phyloP scores from a whole-genome alignment of 805 yeast genomes.

The Tetrapisispora pingtungensis region DNA sequence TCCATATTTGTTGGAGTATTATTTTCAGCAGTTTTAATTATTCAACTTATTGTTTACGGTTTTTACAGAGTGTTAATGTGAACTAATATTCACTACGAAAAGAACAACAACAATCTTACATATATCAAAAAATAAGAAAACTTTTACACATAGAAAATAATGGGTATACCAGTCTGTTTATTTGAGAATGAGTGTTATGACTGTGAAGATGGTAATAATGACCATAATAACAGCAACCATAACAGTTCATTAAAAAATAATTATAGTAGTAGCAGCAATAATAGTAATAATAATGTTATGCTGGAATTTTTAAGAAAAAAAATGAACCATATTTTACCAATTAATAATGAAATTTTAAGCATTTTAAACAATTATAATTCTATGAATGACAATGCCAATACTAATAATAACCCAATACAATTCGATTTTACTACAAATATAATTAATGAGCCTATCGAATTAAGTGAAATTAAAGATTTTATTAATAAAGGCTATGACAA shows the following conservation, averaged over 20 bases:
- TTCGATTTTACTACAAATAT: background rate
- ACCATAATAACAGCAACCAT: too few species aligned
- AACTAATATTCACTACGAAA: too few species aligned
- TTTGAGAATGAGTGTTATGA: background rate
- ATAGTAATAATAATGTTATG: background rate
- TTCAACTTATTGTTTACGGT: too few species aligned
- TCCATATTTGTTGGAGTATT: too few species aligned
- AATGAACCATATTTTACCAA: background rate
- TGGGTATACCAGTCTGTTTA: conserved; percentile 2
- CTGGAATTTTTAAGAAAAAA: background rate
- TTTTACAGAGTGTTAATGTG: too few species aligned
- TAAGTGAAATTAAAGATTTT: background rate
- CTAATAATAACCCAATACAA: background rate
- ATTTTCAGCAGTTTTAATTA: too few species aligned
- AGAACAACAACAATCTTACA: too few species aligned
- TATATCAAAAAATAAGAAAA: too few species aligned
- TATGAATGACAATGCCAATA: background rate
- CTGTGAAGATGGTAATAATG: background rate
- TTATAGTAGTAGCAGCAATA: too few species aligned
- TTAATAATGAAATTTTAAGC: background rate
- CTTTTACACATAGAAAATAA: background rate
- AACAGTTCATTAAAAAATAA: too few species aligned
- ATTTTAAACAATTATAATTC: background rate
- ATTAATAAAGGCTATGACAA: background rate
- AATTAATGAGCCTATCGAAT: background rate